These are phyloP conservation scores for Bocquillonia castaneifolia DNA, from an alignment of 441 rosid genomes.

Conservation along the genomic window DNA sequence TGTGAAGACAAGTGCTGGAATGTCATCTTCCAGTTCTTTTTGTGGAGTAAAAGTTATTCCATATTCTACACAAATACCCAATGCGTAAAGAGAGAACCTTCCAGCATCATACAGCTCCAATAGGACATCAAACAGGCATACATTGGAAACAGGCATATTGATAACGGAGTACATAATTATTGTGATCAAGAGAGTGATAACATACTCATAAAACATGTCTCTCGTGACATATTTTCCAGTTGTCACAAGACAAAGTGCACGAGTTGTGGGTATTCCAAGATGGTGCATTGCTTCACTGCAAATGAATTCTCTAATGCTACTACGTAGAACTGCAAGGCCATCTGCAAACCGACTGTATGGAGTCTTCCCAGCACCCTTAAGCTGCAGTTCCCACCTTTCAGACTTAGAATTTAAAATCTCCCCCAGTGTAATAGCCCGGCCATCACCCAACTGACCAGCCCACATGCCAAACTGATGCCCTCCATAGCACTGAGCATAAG, in stretches of 20 bases:
- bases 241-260: conserved; percentile 87
- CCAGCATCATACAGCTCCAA: background rate
- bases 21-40: background rate
- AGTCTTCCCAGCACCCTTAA: conserved; percentile 95
- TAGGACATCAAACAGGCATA: background rate
- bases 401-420: conserved; percentile 71
- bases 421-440: conserved; percentile 92
- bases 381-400: conserved; percentile 98
- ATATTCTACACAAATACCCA: background rate
- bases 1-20: background rate
- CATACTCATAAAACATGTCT: conserved; percentile 99
- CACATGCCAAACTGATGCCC: conserved; percentile 98
- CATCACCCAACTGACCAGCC: conserved; percentile 99
- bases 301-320: conserved; percentile 89
- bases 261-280: conserved; percentile 89
- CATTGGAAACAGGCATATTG: background rate
- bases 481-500: conserved; percentile 93
- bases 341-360: conserved; percentile 97
- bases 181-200: conserved; percentile 8
- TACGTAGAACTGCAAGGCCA: conserved; percentile 94
- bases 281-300: conserved; percentile 92
- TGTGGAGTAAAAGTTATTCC: background rate
- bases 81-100: background rate
- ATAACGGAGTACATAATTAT: background rate
- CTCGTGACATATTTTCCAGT: conserved; percentile 90